Base-by-base conservation (phyloP, 208 protist genomes). In the Acanthamoeba healyi region DNA sequence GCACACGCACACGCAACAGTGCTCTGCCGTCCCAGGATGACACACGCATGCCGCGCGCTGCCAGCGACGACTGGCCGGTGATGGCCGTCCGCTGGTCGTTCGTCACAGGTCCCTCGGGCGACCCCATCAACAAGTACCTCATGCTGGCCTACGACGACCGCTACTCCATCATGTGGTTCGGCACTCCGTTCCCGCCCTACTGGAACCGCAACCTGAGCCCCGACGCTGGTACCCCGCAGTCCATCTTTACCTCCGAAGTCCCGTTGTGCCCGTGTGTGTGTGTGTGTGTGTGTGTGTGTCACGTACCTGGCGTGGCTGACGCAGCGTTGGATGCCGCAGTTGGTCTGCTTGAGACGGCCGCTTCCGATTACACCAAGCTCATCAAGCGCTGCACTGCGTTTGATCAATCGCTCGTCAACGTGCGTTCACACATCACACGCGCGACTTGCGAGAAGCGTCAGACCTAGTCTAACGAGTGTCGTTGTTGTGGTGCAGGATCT, bases 111-210 rank as follows among this genome's bases (percentile, higher is more conserved):
- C 29, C 63, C 22, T 61, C 91, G 1, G 79, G 40, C 61, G 44
- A 38, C 5, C n/a, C 72, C 58, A 46, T 74, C 19, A 32, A 9
- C 22, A 4, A n/a, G 2, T 67, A 61, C 72, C 56, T 67, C 40
- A 93, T 65, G 74, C 94, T 94, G 49, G 42, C 44, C 42, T 79
- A 94, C 82, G 89, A 95, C 61, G 70, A 87, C 32, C 49, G 32
- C 74, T 72, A 38, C 46, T 61, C 67, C 26, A 94, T 95, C 58
- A 56, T 89, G n/a, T 95, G 49, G 38, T 95, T 95, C 49, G 94
- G 94, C 54, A 51, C 34, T 6, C 63, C n/a, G n/a, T 51, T 95
- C 58, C 94, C 91, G 61, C 74, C 94, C 38, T 93, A 87, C 70
- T 95, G 94, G 94, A 81, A 81, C 70, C 34, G 70, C 24, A 34